Evolutionary conservation across 1,139 yeast genomes (phyloP).

Genomic region (Scheffersomyces stambukii): DNA sequence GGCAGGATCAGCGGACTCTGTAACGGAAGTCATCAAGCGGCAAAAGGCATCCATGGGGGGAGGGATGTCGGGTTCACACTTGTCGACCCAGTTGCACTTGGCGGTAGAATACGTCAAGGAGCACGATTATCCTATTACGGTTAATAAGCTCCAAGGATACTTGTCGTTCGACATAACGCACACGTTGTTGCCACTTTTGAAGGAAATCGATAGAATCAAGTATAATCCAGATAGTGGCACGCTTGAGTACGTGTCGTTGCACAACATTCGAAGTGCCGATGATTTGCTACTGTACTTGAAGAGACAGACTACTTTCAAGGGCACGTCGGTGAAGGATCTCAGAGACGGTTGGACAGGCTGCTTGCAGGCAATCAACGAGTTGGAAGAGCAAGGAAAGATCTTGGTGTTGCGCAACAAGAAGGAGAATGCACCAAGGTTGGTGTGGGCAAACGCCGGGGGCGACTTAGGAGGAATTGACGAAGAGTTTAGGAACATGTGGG

Average conservation of each 20-base stretch:
- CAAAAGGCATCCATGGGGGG: conserved; percentile 25
- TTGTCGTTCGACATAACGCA: conserved; percentile 46
- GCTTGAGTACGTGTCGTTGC: conserved; percentile 81
- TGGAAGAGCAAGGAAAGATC: conserved; percentile 73
- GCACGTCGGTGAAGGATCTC: conserved; percentile 81
- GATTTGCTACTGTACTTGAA: conserved; percentile 73
- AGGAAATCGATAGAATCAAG: conserved; percentile 71
- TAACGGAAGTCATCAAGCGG: conserved; percentile 34
- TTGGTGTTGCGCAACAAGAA: conserved; percentile 85
- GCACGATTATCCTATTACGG: conserved; percentile 65
- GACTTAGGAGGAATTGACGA: conserved; percentile 70
- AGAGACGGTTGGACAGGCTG: conserved; percentile 99
- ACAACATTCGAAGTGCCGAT: conserved; percentile 77
- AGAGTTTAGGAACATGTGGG: conserved; percentile 86
- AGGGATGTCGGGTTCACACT: conserved; percentile 51
- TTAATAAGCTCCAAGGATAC: conserved; percentile 57
- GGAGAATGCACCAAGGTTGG: conserved; percentile 84
- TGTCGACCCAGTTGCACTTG: conserved; percentile 74
- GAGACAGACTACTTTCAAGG: conserved; percentile 83
- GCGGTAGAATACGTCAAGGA: conserved; percentile 83
- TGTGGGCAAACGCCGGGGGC: conserved; percentile 87
- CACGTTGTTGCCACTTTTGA: conserved; percentile 62
- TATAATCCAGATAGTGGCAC: conserved; percentile 59
- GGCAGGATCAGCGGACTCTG: conserved; percentile 18
- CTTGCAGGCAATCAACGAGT: conserved; percentile 64